These are phyloP conservation scores for Ilyonectria robusta DNA, from an alignment of 2,329 filamentous ascomycete genomes.

Conservation along the genomic window DNA sequence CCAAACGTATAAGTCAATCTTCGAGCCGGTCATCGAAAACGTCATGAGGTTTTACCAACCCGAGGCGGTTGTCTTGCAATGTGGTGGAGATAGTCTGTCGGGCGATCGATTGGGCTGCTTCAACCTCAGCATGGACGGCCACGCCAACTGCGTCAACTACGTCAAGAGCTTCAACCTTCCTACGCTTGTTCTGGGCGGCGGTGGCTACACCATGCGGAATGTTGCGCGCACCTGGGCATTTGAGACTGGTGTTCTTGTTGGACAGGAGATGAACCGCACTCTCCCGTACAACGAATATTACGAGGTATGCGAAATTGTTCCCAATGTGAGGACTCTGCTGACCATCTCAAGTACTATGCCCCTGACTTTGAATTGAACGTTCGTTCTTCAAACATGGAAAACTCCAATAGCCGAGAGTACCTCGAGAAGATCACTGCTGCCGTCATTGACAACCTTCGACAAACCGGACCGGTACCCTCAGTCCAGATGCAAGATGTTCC, in stretches of 20 bases:
- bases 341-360: slow-evolving; percentile 81
- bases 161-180: slow-evolving; percentile 90
- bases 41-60: slow-evolving; percentile 92
- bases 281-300: slow-evolving; percentile 98
- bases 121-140: slow-evolving; percentile 96
- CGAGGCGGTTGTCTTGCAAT: slow-evolving; percentile 94
- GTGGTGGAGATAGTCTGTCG: slow-evolving; percentile 93
- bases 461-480: slow-evolving; percentile 88
- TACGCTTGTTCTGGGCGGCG: slow-evolving; percentile 92
- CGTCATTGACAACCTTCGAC: slow-evolving; percentile 88
- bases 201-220: slow-evolving; percentile 97
- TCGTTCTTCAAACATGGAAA: slow-evolving; percentile 89
- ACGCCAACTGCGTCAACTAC: slow-evolving; percentile 93
- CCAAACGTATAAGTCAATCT: slow-evolving; percentile 89
- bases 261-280: slow-evolving; percentile 83
- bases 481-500: slow-evolving; percentile 90
- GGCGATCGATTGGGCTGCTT: slow-evolving; percentile 96
- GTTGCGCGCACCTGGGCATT: slow-evolving; percentile 98
- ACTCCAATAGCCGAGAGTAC: slow-evolving; percentile 87
- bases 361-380: slow-evolving; percentile 94
- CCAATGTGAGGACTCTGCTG: slow-evolving; percentile 28
- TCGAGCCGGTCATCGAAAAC: slow-evolving; percentile 88
- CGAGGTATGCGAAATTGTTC: slow-evolving; percentile 66
- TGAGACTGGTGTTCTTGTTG: slow-evolving; percentile 92
- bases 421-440: slow-evolving; percentile 85